Conservation (phyloP, 1,139 yeast genomes). For the Nadsonia commutata region DNA sequence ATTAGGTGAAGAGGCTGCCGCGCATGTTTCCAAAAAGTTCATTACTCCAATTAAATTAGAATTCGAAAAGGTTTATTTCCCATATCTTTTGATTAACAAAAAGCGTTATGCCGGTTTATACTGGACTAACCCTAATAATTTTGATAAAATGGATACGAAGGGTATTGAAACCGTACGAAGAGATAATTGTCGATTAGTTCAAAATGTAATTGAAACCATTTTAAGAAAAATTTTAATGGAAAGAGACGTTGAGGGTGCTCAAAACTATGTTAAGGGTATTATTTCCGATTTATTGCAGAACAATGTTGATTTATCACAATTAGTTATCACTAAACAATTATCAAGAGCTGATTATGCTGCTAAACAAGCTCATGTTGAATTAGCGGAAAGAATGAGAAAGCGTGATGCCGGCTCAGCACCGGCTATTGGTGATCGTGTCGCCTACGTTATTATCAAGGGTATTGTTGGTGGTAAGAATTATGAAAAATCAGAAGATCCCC, state of each 20-base stretch:
- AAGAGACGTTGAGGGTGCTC: slow-evolving; percentile 80
- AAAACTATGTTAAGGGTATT: slow-evolving; percentile 67
- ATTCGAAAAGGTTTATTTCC: slow-evolving; percentile 93
- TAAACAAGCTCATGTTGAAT: slow-evolving; percentile 92
- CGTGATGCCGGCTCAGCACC: slow-evolving; percentile 98
- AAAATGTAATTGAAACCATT: slow-evolving; percentile 85
- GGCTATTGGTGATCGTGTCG: slow-evolving; percentile 93
- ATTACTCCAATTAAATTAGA: slow-evolving; percentile 83
- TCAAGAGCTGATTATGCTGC: slow-evolving; percentile 86
- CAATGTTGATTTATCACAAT: slow-evolving; percentile 79
- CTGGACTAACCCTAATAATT: slow-evolving; percentile 85
- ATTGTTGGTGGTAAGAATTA: slow-evolving; percentile 77
- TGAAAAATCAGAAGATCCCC: slow-evolving; percentile 93
- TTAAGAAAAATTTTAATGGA: slow-evolving; percentile 75
- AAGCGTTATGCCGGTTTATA: slow-evolving; percentile 94
- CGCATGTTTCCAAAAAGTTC: slow-evolving; percentile 62
- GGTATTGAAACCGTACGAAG: slow-evolving; percentile 98
- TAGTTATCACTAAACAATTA: slow-evolving; percentile 87
- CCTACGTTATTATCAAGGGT: slow-evolving; percentile 80
- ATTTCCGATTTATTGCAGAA: slow-evolving; percentile 86
- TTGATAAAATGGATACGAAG: slow-evolving; percentile 95
- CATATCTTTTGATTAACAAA: slow-evolving; percentile 84
- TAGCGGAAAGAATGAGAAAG: slow-evolving; percentile 90
- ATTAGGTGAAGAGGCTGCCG: slow-evolving; percentile 90
- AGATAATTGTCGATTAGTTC: slow-evolving; percentile 91